These are phyloP conservation scores for Solanum bukasovii DNA, from an alignment of 257 asterid species.

Conservation along the genomic window DNA sequence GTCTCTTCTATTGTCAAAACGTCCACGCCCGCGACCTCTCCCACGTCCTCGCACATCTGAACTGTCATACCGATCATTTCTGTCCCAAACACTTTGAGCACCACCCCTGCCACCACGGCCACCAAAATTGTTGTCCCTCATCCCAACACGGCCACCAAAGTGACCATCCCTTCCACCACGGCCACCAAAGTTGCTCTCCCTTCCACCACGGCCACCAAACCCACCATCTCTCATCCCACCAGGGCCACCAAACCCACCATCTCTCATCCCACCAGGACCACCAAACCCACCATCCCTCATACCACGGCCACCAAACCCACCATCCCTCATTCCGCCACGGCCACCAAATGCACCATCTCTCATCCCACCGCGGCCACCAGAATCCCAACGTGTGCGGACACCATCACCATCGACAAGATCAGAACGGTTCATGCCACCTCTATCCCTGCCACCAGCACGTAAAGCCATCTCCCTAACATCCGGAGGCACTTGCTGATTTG, in stretches of 20 bases:
- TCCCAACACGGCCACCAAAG: constrained; percentile 56
- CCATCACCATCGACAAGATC: constrained; percentile 33
- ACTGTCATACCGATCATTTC: constrained; percentile 54
- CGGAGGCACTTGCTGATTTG: constrained; percentile 88
- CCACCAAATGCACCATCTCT: constrained; percentile 41
- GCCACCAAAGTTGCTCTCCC: not conserved
- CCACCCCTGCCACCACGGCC: constrained; percentile 61
- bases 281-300: constrained; percentile 30
- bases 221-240: constrained; percentile 56
- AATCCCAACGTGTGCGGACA: constrained; percentile 20
- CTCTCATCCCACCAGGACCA: constrained; percentile 62
- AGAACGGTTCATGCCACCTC: constrained; percentile 62
- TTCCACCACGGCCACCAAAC: constrained; percentile 40
- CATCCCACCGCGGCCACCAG: constrained; percentile 48
- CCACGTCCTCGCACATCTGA: constrained; percentile 65
- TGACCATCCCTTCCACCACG: constrained; percentile 23
- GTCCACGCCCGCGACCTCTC: constrained; percentile 66
- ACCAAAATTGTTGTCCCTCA: constrained; percentile 55
- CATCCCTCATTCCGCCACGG: constrained; percentile 65
- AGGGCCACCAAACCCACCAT: constrained; percentile 54
- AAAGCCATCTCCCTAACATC: constrained; percentile 70
- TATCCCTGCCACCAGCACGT: constrained; percentile 72
- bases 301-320: constrained; percentile 55
- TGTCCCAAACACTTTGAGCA: constrained; percentile 60
- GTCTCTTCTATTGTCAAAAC: constrained; percentile 73